phyloP scores from a whole-genome alignment of 768 basidiomycete genomes.

The Leccinum incarnatum region DNA sequence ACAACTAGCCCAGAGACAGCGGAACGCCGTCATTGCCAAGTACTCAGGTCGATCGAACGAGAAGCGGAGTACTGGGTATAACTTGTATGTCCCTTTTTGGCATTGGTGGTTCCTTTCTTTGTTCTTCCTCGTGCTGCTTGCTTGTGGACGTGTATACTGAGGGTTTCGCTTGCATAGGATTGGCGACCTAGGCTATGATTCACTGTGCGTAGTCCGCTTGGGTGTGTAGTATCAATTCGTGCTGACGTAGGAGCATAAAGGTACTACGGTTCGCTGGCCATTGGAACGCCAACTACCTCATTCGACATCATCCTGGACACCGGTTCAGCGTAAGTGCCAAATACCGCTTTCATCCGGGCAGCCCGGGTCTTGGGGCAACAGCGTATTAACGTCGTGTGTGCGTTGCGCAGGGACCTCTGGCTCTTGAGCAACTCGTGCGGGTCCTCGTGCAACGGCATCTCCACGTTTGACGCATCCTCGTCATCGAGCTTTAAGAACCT shows the following conservation, averaged over 20 bases:
- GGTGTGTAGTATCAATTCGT: neutral
- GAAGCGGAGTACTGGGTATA: slow-evolving; percentile 50
- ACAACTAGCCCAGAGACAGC: slow-evolving; percentile 43
- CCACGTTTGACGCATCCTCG: slow-evolving; percentile 33
- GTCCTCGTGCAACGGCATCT: slow-evolving; percentile 28
- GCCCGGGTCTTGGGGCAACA: neutral
- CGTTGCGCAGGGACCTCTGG: slow-evolving; percentile 48
- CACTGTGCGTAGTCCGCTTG: slow-evolving; percentile 40
- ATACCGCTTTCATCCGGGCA: neutral
- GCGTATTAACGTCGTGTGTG: neutral
- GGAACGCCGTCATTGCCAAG: slow-evolving; percentile 41
- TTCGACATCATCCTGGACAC: slow-evolving; percentile 55
- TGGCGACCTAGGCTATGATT: slow-evolving; percentile 63
- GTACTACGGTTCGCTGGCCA: slow-evolving; percentile 38
- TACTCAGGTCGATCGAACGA: slow-evolving; percentile 37
- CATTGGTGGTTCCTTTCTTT: neutral
- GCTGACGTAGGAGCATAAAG: slow-evolving; percentile 11
- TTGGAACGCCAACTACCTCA: slow-evolving; percentile 46
- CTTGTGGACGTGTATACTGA: slow-evolving; percentile 1
- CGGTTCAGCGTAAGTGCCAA: slow-evolving; percentile 36
- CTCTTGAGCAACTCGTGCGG: slow-evolving; percentile 37
- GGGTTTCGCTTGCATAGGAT: slow-evolving; percentile 39
- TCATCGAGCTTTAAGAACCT: slow-evolving; percentile 39
- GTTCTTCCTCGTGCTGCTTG: neutral
- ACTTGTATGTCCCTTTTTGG: slow-evolving; percentile 40